Evolutionary conservation across 78 protist genomes (phyloP), one percentile per base, ranked within the genome.

Genomic region (slime mould (Dictyostelium discoideum)): DNA sequence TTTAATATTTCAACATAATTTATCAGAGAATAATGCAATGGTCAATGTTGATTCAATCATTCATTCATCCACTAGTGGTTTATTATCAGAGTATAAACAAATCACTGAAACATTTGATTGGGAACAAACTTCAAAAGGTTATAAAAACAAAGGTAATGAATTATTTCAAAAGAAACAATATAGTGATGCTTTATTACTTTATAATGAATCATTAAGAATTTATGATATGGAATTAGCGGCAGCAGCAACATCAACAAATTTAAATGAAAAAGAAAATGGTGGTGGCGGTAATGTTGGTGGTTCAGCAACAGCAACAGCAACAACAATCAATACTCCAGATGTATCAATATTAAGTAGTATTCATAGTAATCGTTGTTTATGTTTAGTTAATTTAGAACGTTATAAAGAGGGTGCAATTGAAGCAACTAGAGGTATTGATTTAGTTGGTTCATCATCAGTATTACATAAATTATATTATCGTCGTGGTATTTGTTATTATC

Each of bases 131-230:
- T 57, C 79, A 5, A 65, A 82, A 32, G 87, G 57, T 11, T 89
- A 82, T 46, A 89, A 89, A 40, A 82, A 44, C 16, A 60, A 72
- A 7, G 94, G 94, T n/a, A 89, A 89, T 50, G 94, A 89, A 26
- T 37, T 89, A 37, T 89, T 89, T 69, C 94, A 89, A 60, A 89
- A 89, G 94, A 89, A 82, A 60, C 87, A 82, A 13, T 89, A 82
- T 13, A 39, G 32, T 18, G 84, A 89, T n/a, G 94, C 94, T 16
- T 72, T 89, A 22, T 22, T 89, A 37, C 32, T 89, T 5, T 89
- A 89, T 46, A 40, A 60, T 5, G 94, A 89, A 63, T 86, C 94
- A 69, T 67, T 89, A 54, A 44, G 94, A 18, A 44, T 89, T 24
- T 82, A 82, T 57, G 32, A 42, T 32, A 48, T 42, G 2, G 86